Conservation (phyloP, 257 asterid species). For the Lantana camara region DNA sequence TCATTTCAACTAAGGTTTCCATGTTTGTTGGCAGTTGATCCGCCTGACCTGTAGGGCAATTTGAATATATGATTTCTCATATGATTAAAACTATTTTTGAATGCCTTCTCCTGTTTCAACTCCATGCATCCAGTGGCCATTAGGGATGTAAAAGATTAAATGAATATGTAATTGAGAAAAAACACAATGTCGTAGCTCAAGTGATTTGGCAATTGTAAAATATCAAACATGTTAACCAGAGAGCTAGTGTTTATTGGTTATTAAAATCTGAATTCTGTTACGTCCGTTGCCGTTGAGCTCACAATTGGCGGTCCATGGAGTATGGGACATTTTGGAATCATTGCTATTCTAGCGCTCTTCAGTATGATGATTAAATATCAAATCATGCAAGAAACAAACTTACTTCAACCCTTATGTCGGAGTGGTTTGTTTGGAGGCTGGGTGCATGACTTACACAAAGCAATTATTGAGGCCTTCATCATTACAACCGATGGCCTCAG, state of each 20-base stretch:
- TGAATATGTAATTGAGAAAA: background rate
- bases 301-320: no score
- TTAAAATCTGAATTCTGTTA: no score
- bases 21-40: conserved; percentile 76
- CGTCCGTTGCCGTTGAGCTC: no score
- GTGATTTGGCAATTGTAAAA: background rate
- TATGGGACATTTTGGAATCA: no score
- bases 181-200: background rate
- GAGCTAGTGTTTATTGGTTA: no score
- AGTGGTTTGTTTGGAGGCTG: conserved; percentile 18
- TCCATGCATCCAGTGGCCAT: background rate
- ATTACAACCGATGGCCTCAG: conserved; percentile 78
- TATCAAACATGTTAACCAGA: background rate
- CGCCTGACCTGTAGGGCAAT: conserved; percentile 66
- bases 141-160: background rate
- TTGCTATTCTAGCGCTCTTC: no score
- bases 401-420: conserved; percentile 12
- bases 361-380: no score
- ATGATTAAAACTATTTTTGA: background rate
- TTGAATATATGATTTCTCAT: conserved; percentile 1
- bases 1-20: conserved; percentile 72
- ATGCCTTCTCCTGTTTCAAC: background rate
- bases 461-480: conserved; percentile 95
- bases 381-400: no score
- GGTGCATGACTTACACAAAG: conserved; percentile 70